Conservation (phyloP, 2,329 filamentous ascomycete species). For the Colletotrichum navitas region DNA sequence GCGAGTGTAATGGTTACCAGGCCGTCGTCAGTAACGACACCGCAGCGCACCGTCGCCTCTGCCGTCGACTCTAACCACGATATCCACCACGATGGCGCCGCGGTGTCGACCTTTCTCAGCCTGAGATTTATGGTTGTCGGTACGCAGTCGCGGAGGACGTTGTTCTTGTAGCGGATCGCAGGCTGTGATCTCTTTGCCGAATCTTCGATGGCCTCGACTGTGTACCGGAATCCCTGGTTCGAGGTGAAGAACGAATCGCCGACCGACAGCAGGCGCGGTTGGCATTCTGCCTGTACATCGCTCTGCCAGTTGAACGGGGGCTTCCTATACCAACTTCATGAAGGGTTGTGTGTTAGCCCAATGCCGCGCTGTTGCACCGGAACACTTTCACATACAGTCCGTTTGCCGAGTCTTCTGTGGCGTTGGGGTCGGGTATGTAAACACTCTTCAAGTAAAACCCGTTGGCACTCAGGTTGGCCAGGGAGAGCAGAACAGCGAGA, state of each 20-base stretch:
- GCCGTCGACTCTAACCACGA: neutral
- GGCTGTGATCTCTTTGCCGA: neutral
- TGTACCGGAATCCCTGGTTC: neutral
- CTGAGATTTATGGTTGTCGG: neutral
- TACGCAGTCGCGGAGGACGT: neutral
- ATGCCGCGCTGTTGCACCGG: no score
- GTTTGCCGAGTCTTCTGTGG: neutral
- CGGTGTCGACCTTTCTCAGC: neutral
- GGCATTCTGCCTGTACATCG: neutral
- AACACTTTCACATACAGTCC: neutral
- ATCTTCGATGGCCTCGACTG: neutral
- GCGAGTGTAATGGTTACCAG: neutral
- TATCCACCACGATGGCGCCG: neutral
- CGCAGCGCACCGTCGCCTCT: neutral
- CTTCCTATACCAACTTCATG: neutral
- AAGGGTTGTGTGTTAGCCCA: no score
- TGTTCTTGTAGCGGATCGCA: neutral
- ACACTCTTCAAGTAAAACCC: neutral
- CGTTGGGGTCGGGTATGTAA: neutral
- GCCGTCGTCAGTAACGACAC: neutral
- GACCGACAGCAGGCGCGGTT: neutral
- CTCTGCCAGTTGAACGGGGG: neutral
- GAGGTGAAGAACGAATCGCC: neutral
- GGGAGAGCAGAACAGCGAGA: neutral
- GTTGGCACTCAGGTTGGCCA: neutral